Evolutionary conservation across 768 basidiomycete species (phyloP).

Genomic region (Lactifluus pinguis): DNA sequence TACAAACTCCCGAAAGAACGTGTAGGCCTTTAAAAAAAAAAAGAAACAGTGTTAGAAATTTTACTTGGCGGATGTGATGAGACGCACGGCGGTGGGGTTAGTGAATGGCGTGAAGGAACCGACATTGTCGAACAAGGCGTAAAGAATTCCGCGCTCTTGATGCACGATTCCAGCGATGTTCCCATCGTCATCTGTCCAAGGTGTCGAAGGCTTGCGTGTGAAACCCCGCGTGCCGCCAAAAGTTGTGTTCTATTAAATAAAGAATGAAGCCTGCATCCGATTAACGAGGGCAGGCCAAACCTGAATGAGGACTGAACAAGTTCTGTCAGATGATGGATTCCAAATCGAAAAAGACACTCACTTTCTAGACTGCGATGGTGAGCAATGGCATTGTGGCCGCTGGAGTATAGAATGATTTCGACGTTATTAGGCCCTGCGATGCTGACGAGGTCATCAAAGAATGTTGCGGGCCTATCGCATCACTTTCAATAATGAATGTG

Average conservation of each 20-base stretch:
- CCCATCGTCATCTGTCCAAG: conserved; percentile 53
- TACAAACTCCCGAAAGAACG: conserved; percentile 58
- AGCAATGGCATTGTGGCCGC: conserved; percentile 13
- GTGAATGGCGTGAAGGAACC: conserved; percentile 34
- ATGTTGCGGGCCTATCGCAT: conserved; percentile 6
- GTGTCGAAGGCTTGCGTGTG: conserved; percentile 55
- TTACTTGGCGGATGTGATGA: background rate
- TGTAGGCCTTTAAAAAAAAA: conserved; percentile 34
- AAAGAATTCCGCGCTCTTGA: conserved; percentile 58
- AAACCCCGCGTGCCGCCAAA: conserved; percentile 74
- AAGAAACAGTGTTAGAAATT: background rate
- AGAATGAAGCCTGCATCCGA: background rate
- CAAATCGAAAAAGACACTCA: background rate
- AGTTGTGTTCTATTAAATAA: conserved; percentile 51
- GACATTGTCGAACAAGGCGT: conserved; percentile 30
- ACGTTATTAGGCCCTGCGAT: conserved; percentile 1
- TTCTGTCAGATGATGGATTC: background rate
- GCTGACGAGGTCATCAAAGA: conserved; percentile 9
- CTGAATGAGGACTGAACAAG: conserved; percentile 9
- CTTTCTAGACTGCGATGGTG: conserved; percentile 12
- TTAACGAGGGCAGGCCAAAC: background rate
- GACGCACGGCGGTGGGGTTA: conserved; percentile 39
- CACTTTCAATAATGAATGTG: background rate
- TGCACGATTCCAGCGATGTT: conserved; percentile 60
- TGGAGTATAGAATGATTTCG: conserved; percentile 8